Evolutionary conservation across 371 early-diverging fungal genomes (phyloP).

Genomic region (Mucor indicus): DNA sequence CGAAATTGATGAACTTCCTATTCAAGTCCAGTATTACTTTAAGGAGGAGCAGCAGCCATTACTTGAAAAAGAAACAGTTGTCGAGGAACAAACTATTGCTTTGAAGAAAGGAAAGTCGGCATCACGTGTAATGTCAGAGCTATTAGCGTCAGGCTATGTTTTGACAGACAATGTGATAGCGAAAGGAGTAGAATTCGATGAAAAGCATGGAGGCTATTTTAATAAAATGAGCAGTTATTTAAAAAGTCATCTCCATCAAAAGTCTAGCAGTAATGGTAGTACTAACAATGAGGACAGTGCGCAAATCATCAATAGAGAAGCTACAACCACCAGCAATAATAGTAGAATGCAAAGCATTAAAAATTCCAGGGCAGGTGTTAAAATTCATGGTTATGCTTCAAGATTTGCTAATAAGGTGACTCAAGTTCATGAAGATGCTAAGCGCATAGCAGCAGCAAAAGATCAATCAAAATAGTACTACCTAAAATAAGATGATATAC

Average conservation of each 20-base stretch:
- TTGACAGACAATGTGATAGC: constrained; percentile 48
- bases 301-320: constrained; percentile 27
- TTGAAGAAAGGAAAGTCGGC: constrained; percentile 52
- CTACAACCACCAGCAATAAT: background rate
- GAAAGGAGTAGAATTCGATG: constrained; percentile 53
- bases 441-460: constrained; percentile 47
- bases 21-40: constrained; percentile 52
- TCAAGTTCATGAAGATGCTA: constrained; percentile 52
- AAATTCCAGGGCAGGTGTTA: constrained; percentile 46
- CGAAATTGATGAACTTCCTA: constrained; percentile 48
- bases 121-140: constrained; percentile 52
- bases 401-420: constrained; percentile 42
- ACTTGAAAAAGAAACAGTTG: constrained; percentile 1
- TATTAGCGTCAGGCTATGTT: constrained; percentile 56
- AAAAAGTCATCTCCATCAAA: constrained; percentile 40
- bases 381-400: constrained; percentile 34
- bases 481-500: too few species aligned
- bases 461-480: too few species aligned
- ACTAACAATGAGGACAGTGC: constrained; percentile 30
- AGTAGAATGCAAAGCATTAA: constrained; percentile 31
- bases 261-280: constrained; percentile 15
- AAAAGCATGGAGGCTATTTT: constrained; percentile 40
- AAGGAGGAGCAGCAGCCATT: constrained; percentile 3
- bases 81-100: constrained; percentile 34
- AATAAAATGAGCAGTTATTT: constrained; percentile 18